Evolutionary conservation across 23 red algal species (phyloP), one percentile per base, ranked within the genome.

Genomic region (Agarophyton chilense): DNA sequence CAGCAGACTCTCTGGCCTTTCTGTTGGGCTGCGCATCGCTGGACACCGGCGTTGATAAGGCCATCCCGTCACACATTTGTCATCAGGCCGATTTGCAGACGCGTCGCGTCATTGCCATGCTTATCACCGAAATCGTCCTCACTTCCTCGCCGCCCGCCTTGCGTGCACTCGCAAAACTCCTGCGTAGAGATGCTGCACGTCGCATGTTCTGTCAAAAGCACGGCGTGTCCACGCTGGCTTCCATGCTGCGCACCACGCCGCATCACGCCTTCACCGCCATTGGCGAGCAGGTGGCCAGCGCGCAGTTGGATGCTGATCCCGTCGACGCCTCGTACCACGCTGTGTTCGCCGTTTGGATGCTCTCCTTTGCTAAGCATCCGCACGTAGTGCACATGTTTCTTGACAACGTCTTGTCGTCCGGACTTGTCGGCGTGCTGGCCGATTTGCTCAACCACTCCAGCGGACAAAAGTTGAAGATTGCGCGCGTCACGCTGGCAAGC

Each of bases 261-360:
- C 57, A 44, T 7, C 64, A 18, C 32, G 52, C 17, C 32, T 65
- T 32, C 19, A 87, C 82, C 12, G 64, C 82, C 63, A 87, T 73
- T 43, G 81, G 81, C 21, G 81, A 85, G 22, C n/a, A 65, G 4
- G 18, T 85, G 42, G 81, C 62, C 10, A 55, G 26, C 28, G 42
- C 56, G 9, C 24, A 44, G 10, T 36, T 6, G 17, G 22, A 68
- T 63, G 57, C 64, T 26, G 58, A 63, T 25, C 81, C 81, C 11
- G 81, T 85, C 14, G 43, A 87, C 13, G 82, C 82, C 19, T 55
- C 63, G 31, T 87, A 87, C 52, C 82, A 87, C 22, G 82, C 82
- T n/a, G 82, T 87, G 49, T 73, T 87, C 62, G 39, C 82, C 28
- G 82, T 87, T 16, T 87, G 82, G 82, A 87, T 87, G 82, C 82